phyloP scores from a whole-genome alignment of 495 filamentous ascomycete genomes.

The Podospora fimiseda region DNA sequence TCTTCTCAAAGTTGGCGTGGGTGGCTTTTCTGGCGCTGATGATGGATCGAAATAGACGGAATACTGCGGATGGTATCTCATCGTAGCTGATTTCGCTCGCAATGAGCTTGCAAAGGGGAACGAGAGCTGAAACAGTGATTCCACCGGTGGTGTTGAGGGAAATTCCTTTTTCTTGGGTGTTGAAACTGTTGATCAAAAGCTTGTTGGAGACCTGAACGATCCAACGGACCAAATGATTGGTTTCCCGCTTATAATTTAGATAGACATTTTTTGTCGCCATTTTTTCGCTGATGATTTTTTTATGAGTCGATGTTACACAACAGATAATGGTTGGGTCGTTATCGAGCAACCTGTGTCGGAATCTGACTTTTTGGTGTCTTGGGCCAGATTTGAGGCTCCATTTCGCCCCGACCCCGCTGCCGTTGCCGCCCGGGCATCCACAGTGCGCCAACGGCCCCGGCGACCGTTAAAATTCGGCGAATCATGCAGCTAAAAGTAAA shows the following conservation, averaged over 20 bases:
- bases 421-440: too few relatives aligned
- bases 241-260: slow-evolving; percentile 35
- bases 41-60: slow-evolving; percentile 26
- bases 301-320: too few relatives aligned
- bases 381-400: too few relatives aligned
- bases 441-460: too few relatives aligned
- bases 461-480: too few relatives aligned
- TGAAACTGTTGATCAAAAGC: slow-evolving; percentile 15
- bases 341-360: too few relatives aligned
- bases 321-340: background rate
- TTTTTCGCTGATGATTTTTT: background rate
- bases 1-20: slow-evolving; percentile 22
- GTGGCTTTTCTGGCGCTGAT: slow-evolving; percentile 21
- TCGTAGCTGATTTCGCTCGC: slow-evolving; percentile 21
- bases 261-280: slow-evolving; percentile 19
- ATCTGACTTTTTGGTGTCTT: too few relatives aligned
- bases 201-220: slow-evolving; percentile 32
- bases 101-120: slow-evolving; percentile 31
- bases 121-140: slow-evolving; percentile 26
- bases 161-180: background rate
- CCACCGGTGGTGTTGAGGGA: slow-evolving; percentile 13
- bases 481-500: too few relatives aligned
- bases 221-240: slow-evolving; percentile 35
- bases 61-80: slow-evolving; percentile 20
- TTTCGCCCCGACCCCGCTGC: too few relatives aligned